Evolutionary conservation across 768 basidiomycete genomes (phyloP), one percentile per base, ranked within the genome.

Genomic region (Leccinum truebloodii): DNA sequence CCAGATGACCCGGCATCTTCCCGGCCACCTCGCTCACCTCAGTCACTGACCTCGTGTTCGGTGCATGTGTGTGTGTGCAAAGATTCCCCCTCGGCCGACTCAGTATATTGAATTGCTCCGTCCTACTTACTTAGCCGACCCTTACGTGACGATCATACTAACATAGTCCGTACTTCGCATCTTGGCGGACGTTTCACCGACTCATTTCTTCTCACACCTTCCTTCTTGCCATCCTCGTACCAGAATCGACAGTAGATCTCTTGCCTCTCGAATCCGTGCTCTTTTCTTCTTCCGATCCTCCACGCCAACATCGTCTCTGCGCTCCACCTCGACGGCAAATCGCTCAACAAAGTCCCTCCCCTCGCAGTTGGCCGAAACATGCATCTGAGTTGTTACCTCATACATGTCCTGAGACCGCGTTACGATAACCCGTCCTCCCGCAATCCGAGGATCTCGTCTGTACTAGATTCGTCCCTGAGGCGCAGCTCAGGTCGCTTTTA

Each of bases 201-300:
- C 34, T 6, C 20, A n/a, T 54, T 41, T 61, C 60, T 49, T 44
- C 41, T 20, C 49, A 61, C 52, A 52, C 30, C 63, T 65, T 65
- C 63, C 50, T 61, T 65, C 51, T 58, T 58, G 57, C 52, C 59
- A 61, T 30, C 41, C 6, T 24, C 18, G 4, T 26, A 30, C n/a
- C 28, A 57, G 28, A 53, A 48, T 30, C 30, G 35, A 49, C 52
- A 14, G 48, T 12, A 30, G 55, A 59, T 58, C 55, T 39, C 14
- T 44, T 14, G 12, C 18, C 46, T 51, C n/a, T 66, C 57, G 46
- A 58, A 44, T 65, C 1, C 48, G 32, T 57, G 41, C 52, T 0
- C 52, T 26, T 55, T 64, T 63, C 67, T 54, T 24, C 22, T 8
- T 58, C 3, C 59, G 67, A 69, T 68, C 65, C 64, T 66, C 64